Percentiles rank a stretch among this genome's conserved stretches.
Evolutionary conservation across 176 grass and related monocot species (phyloP).

Genomic region (Lolium perenne): DNA sequence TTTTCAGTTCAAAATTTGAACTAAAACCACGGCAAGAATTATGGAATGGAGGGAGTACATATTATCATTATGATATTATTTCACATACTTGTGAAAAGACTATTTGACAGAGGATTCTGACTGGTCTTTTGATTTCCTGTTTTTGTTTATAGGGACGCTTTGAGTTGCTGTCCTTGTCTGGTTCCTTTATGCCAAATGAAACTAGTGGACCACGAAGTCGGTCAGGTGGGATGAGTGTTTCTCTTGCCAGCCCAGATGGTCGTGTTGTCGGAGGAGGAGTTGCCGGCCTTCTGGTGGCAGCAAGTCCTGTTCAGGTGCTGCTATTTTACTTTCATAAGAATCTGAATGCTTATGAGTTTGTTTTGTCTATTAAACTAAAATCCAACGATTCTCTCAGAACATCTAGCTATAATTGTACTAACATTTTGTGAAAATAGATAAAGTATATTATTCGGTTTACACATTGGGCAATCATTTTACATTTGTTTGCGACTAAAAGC

Average conservation of each 20-base stretch:
- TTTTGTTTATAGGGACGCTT: slow-evolving; percentile 71
- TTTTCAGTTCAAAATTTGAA: too few relatives aligned
- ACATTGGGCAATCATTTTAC: neutral
- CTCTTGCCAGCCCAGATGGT: slow-evolving; percentile 79
- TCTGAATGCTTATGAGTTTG: neutral
- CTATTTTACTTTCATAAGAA: neutral
- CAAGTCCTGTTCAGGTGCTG: slow-evolving; percentile 83
- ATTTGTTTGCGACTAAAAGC: neutral
- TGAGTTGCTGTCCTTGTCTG: slow-evolving; percentile 86
- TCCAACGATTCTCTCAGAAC: neutral
- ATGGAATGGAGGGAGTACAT: too few relatives aligned
- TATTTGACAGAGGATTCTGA: neutral
- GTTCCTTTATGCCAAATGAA: slow-evolving; percentile 94
- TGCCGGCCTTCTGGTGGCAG: slow-evolving; percentile 83
- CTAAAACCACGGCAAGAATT: too few relatives aligned
- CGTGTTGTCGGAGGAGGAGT: slow-evolving; percentile 89
- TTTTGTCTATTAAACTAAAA: neutral
- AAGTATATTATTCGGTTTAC: neutral
- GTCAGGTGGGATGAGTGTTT: slow-evolving; percentile 96
- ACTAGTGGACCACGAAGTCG: slow-evolving; percentile 71
- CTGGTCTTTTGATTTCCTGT: neutral
- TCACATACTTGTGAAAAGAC: neutral
- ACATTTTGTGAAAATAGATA: neutral
- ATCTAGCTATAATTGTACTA: neutral
- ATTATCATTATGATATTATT: neutral